These are phyloP conservation scores for Medicago lupulina DNA, from an alignment of 306 rosid genomes.

Conservation along the genomic window DNA sequence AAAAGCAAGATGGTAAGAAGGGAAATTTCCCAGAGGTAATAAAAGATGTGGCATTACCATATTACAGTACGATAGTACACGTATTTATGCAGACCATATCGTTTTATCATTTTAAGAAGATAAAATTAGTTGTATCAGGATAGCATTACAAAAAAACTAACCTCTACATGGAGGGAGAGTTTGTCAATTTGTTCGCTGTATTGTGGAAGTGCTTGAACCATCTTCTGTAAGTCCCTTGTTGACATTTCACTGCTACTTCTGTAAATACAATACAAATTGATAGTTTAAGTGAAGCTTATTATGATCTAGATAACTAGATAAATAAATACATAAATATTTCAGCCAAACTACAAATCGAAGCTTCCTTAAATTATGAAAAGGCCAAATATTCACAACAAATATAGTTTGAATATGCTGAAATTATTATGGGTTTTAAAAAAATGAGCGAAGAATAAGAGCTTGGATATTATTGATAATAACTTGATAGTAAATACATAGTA, in stretches of 20 bases:
- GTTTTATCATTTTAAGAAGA: constrained; percentile 4
- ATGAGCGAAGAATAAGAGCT: background rate
- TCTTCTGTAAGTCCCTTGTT: constrained; percentile 89
- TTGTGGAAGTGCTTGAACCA: constrained; percentile 99
- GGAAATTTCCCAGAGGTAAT: constrained; percentile 12
- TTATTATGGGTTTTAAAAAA: background rate
- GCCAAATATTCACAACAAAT: constrained; percentile 20
- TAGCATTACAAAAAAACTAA: constrained; percentile 52
- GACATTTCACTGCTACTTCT: constrained; percentile 82
- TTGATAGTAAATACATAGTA: background rate
- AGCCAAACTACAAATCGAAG: constrained; percentile 30
- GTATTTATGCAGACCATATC: constrained; percentile 34
- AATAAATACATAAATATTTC: constrained; percentile 6
- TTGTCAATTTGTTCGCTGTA: constrained; percentile 96
- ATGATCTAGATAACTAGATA: constrained; percentile 6
- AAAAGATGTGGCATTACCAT: background rate
- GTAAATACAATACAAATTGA: constrained; percentile 40
- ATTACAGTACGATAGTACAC: constrained; percentile 11
- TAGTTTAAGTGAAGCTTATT: constrained; percentile 30
- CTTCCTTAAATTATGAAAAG: constrained; percentile 27
- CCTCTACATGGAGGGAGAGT: constrained; percentile 98
- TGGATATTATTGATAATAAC: background rate
- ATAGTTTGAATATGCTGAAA: background rate
- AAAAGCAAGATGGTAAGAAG: background rate
- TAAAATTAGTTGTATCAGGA: background rate